Conservation (phyloP, 139 green algal genomes). For the Chlamydomonas sphaeroides region DNA sequence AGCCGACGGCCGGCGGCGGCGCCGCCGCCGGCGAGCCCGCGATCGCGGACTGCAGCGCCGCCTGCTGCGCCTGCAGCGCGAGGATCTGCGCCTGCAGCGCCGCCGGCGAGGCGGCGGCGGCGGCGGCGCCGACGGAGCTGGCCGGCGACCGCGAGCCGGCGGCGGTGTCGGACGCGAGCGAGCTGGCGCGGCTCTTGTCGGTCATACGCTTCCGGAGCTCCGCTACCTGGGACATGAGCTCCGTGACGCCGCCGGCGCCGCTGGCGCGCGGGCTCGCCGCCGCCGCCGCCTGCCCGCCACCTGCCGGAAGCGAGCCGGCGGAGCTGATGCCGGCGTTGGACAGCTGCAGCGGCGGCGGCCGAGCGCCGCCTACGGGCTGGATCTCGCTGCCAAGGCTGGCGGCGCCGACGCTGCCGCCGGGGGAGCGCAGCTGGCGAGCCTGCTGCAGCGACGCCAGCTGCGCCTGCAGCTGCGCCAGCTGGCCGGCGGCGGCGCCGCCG, state of each 20-base stretch:
- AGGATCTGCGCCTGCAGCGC: conserved; percentile 10
- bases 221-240: neutral
- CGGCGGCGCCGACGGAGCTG: neutral
- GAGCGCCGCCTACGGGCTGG: no score
- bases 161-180: no score
- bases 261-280: no score
- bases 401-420: neutral
- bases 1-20: no score
- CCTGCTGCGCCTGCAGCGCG: neutral
- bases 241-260: neutral
- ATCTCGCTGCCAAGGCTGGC: no score
- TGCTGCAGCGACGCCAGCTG: neutral
- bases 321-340: neutral
- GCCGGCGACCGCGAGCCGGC: neutral
- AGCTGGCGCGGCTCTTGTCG: neutral
- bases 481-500: neutral
- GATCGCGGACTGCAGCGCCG: conserved; percentile 5
- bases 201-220: neutral
- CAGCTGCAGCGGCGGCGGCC: neutral
- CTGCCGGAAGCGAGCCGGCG: neutral
- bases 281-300: no score
- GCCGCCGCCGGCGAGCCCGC: neutral
- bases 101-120: no score
- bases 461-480: conserved; percentile 18
- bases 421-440: no score